Evolutionary conservation across 306 rosid genomes (phyloP).

Genomic region (Acacia melanoxylon): DNA sequence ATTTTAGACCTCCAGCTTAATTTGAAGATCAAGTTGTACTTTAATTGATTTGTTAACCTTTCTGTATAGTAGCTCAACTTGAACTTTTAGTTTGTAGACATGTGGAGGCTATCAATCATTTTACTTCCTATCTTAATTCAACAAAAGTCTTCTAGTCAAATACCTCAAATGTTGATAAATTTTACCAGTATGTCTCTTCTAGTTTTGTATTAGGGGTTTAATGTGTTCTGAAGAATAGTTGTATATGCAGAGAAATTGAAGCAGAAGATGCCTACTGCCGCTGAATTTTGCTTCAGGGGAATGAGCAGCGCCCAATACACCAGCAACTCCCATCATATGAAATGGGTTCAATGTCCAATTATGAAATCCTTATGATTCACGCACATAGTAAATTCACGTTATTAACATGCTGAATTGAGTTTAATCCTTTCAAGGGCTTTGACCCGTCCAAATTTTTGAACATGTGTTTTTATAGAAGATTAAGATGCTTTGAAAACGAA

Average conservation of each 20-base stretch:
- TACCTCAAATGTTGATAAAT: neutral
- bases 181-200: neutral
- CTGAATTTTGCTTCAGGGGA: neutral
- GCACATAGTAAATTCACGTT: neutral
- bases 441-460: too few species aligned
- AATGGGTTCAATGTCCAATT: too few species aligned
- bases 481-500: too few species aligned
- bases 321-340: too few species aligned
- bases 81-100: neutral
- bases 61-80: neutral
- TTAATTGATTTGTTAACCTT: neutral
- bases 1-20: neutral
- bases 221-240: neutral
- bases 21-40: neutral
- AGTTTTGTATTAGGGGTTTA: neutral
- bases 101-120: neutral
- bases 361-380: neutral
- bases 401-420: neutral
- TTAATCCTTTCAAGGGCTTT: neutral
- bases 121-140: neutral
- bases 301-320: too few species aligned
- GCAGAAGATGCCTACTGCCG: neutral
- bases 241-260: neutral
- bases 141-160: neutral
- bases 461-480: too few species aligned